Evolutionary conservation across 495 filamentous ascomycete genomes (phyloP).

Genomic region (Xylaria cubensis): DNA sequence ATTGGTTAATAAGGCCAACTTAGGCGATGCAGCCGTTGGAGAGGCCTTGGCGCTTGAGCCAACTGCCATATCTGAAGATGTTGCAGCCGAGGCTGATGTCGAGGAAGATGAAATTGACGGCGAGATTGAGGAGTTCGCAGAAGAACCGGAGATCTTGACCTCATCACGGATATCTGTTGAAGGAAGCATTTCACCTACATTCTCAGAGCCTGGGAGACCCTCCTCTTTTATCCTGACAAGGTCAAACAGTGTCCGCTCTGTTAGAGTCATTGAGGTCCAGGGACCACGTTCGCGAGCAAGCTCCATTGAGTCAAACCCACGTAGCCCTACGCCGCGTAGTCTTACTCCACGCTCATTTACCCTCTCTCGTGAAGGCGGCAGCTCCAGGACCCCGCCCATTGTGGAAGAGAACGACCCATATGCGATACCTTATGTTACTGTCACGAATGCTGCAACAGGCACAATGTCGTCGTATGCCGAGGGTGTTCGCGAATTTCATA

Average conservation of each 20-base stretch:
- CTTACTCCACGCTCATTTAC: slow-evolving; percentile 34
- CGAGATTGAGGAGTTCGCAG: slow-evolving; percentile 51
- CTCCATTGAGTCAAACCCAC: slow-evolving; percentile 50
- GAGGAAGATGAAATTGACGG: slow-evolving; percentile 45
- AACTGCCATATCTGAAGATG: slow-evolving; percentile 18
- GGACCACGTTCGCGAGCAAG: slow-evolving; percentile 54
- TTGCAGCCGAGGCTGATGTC: slow-evolving; percentile 28
- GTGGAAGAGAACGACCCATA: slow-evolving; percentile 42
- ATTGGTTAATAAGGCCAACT: slow-evolving; percentile 31
- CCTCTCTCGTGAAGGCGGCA: slow-evolving; percentile 43
- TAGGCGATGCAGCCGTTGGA: slow-evolving; percentile 27
- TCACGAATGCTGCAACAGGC: slow-evolving; percentile 22
- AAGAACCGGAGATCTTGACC: slow-evolving; percentile 61
- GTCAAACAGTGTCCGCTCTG: slow-evolving; percentile 59
- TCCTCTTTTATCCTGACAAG: slow-evolving; percentile 48
- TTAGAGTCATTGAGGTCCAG: slow-evolving; percentile 61
- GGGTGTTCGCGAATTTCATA: slow-evolving; percentile 24
- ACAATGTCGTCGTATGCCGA: slow-evolving; percentile 27
- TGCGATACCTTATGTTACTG: slow-evolving; percentile 9
- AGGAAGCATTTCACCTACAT: slow-evolving; percentile 50
- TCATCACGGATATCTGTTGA: slow-evolving; percentile 62
- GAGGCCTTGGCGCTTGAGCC: slow-evolving; percentile 29
- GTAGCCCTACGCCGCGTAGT: slow-evolving; percentile 39
- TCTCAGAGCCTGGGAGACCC: slow-evolving; percentile 48
- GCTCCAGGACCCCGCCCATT: slow-evolving; percentile 48